phyloP scores from a whole-genome alignment of 1,139 yeast species.

The Pichia sp. region DNA sequence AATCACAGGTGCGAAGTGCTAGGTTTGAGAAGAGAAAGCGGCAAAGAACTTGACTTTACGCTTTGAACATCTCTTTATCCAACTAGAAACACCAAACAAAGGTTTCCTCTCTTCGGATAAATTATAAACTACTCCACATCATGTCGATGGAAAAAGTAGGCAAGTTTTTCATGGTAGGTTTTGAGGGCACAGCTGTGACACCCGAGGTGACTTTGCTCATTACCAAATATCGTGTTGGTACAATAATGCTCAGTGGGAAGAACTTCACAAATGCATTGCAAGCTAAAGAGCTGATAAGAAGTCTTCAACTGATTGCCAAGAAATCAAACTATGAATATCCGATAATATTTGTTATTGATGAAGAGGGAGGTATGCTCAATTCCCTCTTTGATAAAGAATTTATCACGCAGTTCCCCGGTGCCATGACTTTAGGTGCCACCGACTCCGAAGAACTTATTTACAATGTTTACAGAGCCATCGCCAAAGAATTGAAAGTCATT shows the following conservation, averaged over 20 bases:
- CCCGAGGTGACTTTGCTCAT: constrained; percentile 50
- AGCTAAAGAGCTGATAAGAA: constrained; percentile 43
- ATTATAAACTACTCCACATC: too few relatives aligned
- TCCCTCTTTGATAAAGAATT: constrained; percentile 47
- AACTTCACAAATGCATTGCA: constrained; percentile 51
- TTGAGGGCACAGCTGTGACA: constrained; percentile 52
- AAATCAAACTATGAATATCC: constrained; percentile 51
- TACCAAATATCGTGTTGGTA: constrained; percentile 45
- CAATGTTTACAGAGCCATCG: constrained; percentile 50
- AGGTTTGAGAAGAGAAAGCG: too few relatives aligned
- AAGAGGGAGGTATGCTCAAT: constrained; percentile 49
- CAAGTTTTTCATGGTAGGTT: constrained; percentile 54
- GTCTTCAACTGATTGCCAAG: constrained; percentile 50
- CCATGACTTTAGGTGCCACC: constrained; percentile 61
- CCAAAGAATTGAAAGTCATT: constrained; percentile 44
- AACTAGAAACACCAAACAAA: too few relatives aligned
- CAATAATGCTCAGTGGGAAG: constrained; percentile 50
- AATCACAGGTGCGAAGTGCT: too few relatives aligned
- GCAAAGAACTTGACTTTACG: too few relatives aligned
- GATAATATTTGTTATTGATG: constrained; percentile 37
- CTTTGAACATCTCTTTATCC: too few relatives aligned
- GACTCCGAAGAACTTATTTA: constrained; percentile 47
- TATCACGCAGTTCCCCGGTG: constrained; percentile 58
- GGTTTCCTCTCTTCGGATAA: too few relatives aligned
- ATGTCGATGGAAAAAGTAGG: constrained; percentile 14